Evolutionary conservation across 768 basidiomycete species (phyloP), one percentile per base, ranked within the genome.

Genomic region (Boletus edulis): DNA sequence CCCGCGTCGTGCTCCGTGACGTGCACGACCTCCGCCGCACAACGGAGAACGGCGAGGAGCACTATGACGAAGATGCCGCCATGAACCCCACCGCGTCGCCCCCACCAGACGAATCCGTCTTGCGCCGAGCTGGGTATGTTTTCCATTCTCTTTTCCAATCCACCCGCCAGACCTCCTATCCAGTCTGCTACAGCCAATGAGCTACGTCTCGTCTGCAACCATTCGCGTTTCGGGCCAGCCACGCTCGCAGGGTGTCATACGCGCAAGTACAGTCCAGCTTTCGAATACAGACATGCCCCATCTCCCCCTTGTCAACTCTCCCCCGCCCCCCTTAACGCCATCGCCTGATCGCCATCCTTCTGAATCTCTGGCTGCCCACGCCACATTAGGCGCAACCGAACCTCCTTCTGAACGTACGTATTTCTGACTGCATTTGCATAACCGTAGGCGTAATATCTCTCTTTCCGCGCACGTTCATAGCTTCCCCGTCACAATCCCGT

Each of bases 241-340:
- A 10, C 87, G 84, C 61, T 82, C 83, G 1, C 84, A 83, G 58
- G 79, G 79, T 58, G 76, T 78, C 29, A 91, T 91, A 56, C 82
- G 89, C 17, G 75, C 81, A 34, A 78, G 73, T 58, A 90, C 89
- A 0, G 77, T 91, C 65, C 76, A 85, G 49, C 75, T 91, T 4
- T 87, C 87, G 17, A 75, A 73, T 50, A 78, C 78, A 5, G 42
- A 73, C 52, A 68, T 78, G 15, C 65, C 72, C 7, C 65, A 54
- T 31, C 20, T 53, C 15, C 11, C 54, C 5, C 10, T 46, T 13
- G 0, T 49, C 20, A 22, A 20, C 20, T 45, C 58, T 22, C n/a
- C 53, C 2, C 17, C 53, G 40, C 55, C 52, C 40, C 32, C 43
- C 29, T 39, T 10, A 40, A 29, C 51, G 0, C 10, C 62, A 32